A percentile compares a stretch with the other conserved stretches of the same genome.
phyloP scores from a whole-genome alignment of 2,329 filamentous ascomycete species.

The Rhynchosporium agropyri region DNA sequence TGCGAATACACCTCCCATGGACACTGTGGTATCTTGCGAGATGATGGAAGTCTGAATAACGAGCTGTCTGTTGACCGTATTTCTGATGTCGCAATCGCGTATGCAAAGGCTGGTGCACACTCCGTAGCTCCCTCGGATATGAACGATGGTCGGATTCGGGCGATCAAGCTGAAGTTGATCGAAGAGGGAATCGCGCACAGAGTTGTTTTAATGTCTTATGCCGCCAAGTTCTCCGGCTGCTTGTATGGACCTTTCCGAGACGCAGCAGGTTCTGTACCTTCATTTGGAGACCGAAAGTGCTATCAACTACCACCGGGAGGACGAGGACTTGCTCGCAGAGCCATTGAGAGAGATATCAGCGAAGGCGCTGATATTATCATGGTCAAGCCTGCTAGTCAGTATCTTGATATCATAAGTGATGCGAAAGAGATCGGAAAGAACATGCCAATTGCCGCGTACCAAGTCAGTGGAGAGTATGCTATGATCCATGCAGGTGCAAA shows the following conservation, averaged over 20 bases:
- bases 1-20: conserved; percentile 99
- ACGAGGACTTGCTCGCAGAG: conserved; percentile 85
- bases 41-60: conserved; percentile 93
- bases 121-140: conserved; percentile 98
- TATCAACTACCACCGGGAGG: conserved; percentile 95
- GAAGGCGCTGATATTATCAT: conserved; percentile 98
- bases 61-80: conserved; percentile 90
- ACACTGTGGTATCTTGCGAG: conserved; percentile 92
- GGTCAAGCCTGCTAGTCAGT: conserved; percentile 97
- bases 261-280: conserved; percentile 86
- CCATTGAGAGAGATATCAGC: conserved; percentile 84
- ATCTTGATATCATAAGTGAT: conserved; percentile 96
- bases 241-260: conserved; percentile 97
- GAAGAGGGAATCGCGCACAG: conserved; percentile 91
- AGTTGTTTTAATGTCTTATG: conserved; percentile 94
- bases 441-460: conserved; percentile 91
- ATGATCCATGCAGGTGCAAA: conserved; percentile 98
- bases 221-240: conserved; percentile 95
- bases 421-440: conserved; percentile 93
- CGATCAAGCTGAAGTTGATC: conserved; percentile 97
- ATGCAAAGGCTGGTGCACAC: conserved; percentile 93
- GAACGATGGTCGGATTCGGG: conserved; percentile 97
- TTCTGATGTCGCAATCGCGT: conserved; percentile 95
- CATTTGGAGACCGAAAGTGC: conserved; percentile 92
- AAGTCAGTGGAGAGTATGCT: conserved; percentile 94